Base-by-base conservation (phyloP, 2,329 filamentous ascomycete species). In the Clonostachys sp. region DNA sequence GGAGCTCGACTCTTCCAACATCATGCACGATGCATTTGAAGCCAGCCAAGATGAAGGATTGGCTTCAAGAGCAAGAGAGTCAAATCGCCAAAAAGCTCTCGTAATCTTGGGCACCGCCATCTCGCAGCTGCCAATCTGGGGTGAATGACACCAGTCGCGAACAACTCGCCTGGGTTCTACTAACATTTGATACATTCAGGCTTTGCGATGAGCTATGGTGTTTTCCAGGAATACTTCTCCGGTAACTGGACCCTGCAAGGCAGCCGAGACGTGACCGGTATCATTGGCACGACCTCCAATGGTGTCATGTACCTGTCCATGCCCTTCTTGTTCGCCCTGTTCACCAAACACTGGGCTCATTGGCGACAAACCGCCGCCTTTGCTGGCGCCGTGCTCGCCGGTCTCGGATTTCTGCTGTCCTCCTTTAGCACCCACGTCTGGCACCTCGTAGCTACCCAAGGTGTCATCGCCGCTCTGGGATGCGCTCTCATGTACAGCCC, bases 301-400 rank as follows among this genome's bases (percentile, higher is more conserved):
- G 51, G 53, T 14, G 48, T 53, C 43, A 53, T 53, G 45, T 55
- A 53, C 17, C 44, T 55, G 12, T 50, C 50, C 14, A 55, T 55
- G 51, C 53, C 53, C 12, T 45, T 50, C 20, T 40, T 55, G 16
- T 53, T 55, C 34, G 49, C 51, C 4, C 38, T 51, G 4, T 50
- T 55, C 40, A 50, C 53, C 10, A 44, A 42, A 36, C 46, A 44
- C 44, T 55, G 48, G 47, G 51, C 51, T 12, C 45, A 42, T 17
- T n/a, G 41, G 8, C 49, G 53, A 34, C 51, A 49, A 30, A 13
- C 41, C 33, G 50, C 49, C 14, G 51, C 51, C n/a, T 12, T 50
- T 16, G 45, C 44, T 6, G 51, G 53, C 36, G 36, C 45, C 9
- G 44, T 20, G 5, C 41, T 55, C 14, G 40, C 53, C 13, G 47